These are phyloP conservation scores for Capsicum pubescens DNA, from an alignment of 257 asterid species.

Conservation along the genomic window DNA sequence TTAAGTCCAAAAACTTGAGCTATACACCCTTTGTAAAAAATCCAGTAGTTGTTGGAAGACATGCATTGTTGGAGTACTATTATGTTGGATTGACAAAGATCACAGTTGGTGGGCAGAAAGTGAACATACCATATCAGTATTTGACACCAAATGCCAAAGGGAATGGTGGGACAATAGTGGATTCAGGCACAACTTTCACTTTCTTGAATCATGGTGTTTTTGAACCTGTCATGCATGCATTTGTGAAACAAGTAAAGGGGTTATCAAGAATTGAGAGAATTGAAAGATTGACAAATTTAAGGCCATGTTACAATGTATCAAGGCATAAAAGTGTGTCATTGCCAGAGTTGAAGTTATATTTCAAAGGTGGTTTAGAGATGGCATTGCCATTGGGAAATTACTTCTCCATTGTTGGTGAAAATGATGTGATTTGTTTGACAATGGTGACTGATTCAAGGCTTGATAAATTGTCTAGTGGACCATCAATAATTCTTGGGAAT, in stretches of 20 bases:
- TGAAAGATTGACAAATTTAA: slow-evolving; percentile 60
- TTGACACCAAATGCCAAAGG: slow-evolving; percentile 57
- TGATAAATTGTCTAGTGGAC: slow-evolving; percentile 49
- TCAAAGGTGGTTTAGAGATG: slow-evolving; percentile 83
- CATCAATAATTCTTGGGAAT: slow-evolving; percentile 79
- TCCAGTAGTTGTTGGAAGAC: slow-evolving; percentile 42
- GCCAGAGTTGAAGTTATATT: slow-evolving; percentile 71
- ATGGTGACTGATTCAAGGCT: slow-evolving; percentile 61
- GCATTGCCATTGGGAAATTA: slow-evolving; percentile 69
- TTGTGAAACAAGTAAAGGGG: slow-evolving; percentile 51
- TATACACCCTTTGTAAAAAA: slow-evolving; percentile 58
- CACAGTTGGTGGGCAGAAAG: slow-evolving; percentile 66
- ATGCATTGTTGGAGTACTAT: slow-evolving; percentile 54
- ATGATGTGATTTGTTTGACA: slow-evolving; percentile 56
- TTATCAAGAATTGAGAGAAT: slow-evolving; percentile 52
- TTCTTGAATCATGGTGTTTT: slow-evolving; percentile 54
- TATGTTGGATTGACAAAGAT: slow-evolving; percentile 63
- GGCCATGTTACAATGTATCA: slow-evolving; percentile 73
- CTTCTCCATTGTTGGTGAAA: slow-evolving; percentile 52
- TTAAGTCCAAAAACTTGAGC: slow-evolving; percentile 45
- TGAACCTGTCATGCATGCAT: slow-evolving; percentile 46
- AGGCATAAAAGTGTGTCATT: slow-evolving; percentile 42
- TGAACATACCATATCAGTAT: slow-evolving; percentile 42
- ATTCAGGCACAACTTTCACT: slow-evolving; percentile 83
- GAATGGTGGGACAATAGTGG: slow-evolving; percentile 83